Evolutionary conservation across 2,329 filamentous ascomycete genomes (phyloP).

Genomic region (Parafenestella ontariensis): DNA sequence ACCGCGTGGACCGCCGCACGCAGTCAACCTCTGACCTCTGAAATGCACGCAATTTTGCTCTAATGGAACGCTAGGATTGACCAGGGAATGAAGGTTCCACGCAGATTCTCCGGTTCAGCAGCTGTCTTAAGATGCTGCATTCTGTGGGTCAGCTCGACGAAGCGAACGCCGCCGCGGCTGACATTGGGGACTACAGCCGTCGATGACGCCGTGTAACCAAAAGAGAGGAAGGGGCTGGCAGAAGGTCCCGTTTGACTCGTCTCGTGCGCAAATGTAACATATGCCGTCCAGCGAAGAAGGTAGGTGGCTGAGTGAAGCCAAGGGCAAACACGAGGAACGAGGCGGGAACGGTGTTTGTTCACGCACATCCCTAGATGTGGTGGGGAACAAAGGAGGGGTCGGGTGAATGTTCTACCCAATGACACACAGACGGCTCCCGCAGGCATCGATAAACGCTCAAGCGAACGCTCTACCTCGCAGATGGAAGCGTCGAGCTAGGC

Average conservation of each 20-base stretch:
- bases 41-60: conserved; percentile 13
- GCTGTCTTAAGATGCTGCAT: conserved; percentile 13
- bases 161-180: not conserved
- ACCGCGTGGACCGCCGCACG: conserved; percentile 9
- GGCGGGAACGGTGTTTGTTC: conserved; percentile 20
- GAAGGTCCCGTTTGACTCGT: not conserved
- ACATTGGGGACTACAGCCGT: not conserved
- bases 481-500: conserved; percentile 30
- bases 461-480: conserved; percentile 21
- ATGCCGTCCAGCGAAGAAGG: not conserved
- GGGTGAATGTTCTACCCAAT: conserved; percentile 30
- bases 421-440: conserved; percentile 12
- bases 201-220: not conserved
- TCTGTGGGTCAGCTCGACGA: conserved; percentile 11
- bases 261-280: conserved; percentile 1
- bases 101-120: conserved; percentile 11
- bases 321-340: conserved; percentile 29
- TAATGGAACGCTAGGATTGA: conserved; percentile 13
- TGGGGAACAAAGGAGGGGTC: conserved; percentile 33
- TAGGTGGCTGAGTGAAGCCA: conserved; percentile 15
- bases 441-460: conserved; percentile 9
- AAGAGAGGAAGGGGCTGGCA: not conserved
- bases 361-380: conserved; percentile 17
- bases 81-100: conserved; percentile 11
- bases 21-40: conserved; percentile 2